These are phyloP conservation scores for Rhizopus delemar DNA, from an alignment of 371 early-diverging fungal species.

Conservation along the genomic window DNA sequence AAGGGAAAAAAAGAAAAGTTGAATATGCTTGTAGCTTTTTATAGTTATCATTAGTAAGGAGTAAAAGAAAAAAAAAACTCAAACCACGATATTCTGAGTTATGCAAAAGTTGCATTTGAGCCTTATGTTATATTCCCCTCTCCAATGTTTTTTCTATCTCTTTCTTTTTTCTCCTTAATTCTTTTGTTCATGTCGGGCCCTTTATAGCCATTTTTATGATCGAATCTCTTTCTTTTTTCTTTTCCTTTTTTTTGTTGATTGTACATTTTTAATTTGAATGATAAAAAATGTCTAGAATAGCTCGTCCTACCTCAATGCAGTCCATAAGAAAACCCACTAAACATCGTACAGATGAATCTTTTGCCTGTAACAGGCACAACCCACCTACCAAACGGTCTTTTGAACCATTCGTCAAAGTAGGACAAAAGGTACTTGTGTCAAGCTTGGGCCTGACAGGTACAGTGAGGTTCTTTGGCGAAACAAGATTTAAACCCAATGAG, in stretches of 20 bases:
- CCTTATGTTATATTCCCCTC: background rate
- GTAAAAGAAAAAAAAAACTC: background rate
- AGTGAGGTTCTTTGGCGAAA: conserved; percentile 53
- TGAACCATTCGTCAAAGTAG: conserved; percentile 8
- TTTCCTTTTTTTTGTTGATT: background rate
- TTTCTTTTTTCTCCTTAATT: conserved; percentile 23
- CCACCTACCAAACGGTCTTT: conserved; percentile 12
- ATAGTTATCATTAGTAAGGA: background rate
- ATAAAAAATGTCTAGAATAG: conserved; percentile 14
- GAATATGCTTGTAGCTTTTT: background rate
- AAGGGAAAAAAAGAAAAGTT: background rate
- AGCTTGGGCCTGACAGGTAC: conserved; percentile 42
- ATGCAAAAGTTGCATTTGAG: background rate
- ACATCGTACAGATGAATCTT: background rate
- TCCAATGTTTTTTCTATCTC: background rate
- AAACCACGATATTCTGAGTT: conserved; percentile 1
- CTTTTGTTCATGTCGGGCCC: conserved; percentile 25
- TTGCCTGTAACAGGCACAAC: background rate
- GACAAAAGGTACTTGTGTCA: conserved; percentile 16
- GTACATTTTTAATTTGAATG: conserved; percentile 1
- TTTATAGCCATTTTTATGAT: conserved; percentile 2
- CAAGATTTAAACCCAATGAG: conserved; percentile 38
- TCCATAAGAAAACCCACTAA: background rate
- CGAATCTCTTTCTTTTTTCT: conserved; percentile 3
- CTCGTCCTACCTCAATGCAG: conserved; percentile 17